phyloP scores from a whole-genome alignment of 2,329 filamentous ascomycete species.

The Orbilia ellipsospora region DNA sequence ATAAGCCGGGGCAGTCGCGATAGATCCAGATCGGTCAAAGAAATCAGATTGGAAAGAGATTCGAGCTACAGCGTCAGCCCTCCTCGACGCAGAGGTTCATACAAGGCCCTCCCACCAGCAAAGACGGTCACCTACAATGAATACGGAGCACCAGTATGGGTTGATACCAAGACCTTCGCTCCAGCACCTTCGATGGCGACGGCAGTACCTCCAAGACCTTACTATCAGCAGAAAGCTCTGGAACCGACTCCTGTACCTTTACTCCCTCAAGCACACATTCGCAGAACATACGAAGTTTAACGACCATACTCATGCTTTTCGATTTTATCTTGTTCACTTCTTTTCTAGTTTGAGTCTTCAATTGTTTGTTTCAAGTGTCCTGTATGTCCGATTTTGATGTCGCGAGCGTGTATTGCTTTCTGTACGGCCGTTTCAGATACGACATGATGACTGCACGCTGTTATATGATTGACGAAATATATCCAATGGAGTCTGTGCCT shows the following conservation, averaged over 20 bases:
- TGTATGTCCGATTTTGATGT: not conserved
- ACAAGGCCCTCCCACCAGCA: constrained; percentile 37
- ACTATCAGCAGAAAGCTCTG: constrained; percentile 17
- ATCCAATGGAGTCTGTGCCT: too few species aligned
- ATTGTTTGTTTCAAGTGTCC: not conserved
- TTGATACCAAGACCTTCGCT: constrained; percentile 45
- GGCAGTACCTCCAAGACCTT: constrained; percentile 20
- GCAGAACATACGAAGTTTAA: constrained; percentile 27
- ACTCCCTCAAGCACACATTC: constrained; percentile 16
- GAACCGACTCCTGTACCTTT: constrained; percentile 38
- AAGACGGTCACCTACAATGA: constrained; percentile 45
- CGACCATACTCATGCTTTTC: not conserved
- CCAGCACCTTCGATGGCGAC: constrained; percentile 34
- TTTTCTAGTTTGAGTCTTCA: not conserved
- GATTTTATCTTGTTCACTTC: not conserved
- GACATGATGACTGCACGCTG: too few species aligned
- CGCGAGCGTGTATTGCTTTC: not conserved
- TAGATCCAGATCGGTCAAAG: constrained; percentile 29
- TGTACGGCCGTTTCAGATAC: too few species aligned
- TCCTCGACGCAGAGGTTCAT: constrained; percentile 15
- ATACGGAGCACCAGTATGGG: constrained; percentile 42
- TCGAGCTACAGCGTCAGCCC: constrained; percentile 23
- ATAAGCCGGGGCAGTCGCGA: constrained; percentile 24
- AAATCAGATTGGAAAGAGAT: constrained; percentile 23
- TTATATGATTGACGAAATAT: too few species aligned